These are phyloP conservation scores for Dalbergia cochinchinensis DNA, from an alignment of 306 rosid genomes.

Conservation along the genomic window DNA sequence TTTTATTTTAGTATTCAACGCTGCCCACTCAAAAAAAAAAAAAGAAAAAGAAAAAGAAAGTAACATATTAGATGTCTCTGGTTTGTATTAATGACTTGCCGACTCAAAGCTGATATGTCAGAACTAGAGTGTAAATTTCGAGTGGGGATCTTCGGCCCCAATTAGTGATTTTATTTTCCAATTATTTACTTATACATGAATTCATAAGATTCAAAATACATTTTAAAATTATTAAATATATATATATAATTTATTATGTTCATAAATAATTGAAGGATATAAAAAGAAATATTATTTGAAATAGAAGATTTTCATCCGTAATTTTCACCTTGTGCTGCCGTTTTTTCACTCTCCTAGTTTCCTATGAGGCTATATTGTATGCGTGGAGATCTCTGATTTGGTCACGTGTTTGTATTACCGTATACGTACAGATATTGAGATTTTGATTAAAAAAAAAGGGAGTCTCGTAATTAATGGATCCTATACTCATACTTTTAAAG, in stretches of 20 bases:
- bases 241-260: no score
- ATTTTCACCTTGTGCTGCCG: background rate
- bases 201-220: no score
- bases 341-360: background rate
- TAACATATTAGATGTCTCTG: background rate
- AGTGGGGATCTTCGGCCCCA: no score
- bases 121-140: background rate
- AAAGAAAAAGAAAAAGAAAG: no score
- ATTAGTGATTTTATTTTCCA: no score
- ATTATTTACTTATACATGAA: no score
- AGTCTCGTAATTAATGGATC: background rate
- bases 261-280: no score
- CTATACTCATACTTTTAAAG: no score
- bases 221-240: no score
- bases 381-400: background rate
- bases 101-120: constrained; percentile 7
- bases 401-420: background rate
- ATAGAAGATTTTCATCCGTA: background rate
- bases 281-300: no score
- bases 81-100: constrained; percentile 1
- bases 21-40: no score
- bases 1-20: background rate
- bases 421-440: background rate
- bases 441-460: background rate
- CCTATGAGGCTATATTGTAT: background rate